phyloP scores from a whole-genome alignment of 495 filamentous ascomycete species.

The Penicillium egyptiacum region DNA sequence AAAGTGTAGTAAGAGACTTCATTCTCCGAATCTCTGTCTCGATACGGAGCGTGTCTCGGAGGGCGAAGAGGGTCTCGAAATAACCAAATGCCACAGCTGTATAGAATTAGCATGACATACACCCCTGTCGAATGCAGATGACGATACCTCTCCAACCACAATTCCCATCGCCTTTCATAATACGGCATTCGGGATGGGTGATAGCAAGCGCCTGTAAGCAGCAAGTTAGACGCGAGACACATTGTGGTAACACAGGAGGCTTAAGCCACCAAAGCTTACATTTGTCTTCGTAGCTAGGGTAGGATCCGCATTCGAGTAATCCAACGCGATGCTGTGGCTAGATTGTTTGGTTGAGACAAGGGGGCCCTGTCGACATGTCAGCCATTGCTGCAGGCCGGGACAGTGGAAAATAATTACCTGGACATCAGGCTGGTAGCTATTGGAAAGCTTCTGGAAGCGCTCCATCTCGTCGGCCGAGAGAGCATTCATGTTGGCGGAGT shows the following conservation, averaged over 20 bases:
- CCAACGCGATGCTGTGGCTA: constrained; percentile 74
- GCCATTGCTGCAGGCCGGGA: background rate
- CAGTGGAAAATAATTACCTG: constrained; percentile 45
- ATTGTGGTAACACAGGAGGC: background rate
- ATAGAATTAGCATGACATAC: constrained; percentile 19
- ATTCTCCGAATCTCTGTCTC: constrained; percentile 70
- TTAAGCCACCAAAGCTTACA: constrained; percentile 52
- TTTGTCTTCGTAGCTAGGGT: constrained; percentile 80
- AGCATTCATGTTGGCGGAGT: constrained; percentile 43
- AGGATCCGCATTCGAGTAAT: constrained; percentile 90
- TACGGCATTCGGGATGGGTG: constrained; percentile 84
- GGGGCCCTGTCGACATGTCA: constrained; percentile 60
- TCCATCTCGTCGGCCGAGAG: constrained; percentile 54
- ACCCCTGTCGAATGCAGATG: constrained; percentile 15
- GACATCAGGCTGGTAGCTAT: constrained; percentile 65
- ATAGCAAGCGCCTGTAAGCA: constrained; percentile 66
- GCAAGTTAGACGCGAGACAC: constrained; percentile 20
- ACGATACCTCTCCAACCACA: constrained; percentile 93
- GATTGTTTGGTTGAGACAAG: constrained; percentile 76
- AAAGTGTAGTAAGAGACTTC: constrained; percentile 64
- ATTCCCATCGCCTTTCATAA: constrained; percentile 88
- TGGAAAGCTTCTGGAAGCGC: constrained; percentile 54
- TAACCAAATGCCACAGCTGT: constrained; percentile 89
- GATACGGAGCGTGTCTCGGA: constrained; percentile 62
- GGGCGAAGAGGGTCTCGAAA: constrained; percentile 76